phyloP scores from a whole-genome alignment of 2,329 filamentous ascomycete genomes.

The Trichoderma semiorbis region DNA sequence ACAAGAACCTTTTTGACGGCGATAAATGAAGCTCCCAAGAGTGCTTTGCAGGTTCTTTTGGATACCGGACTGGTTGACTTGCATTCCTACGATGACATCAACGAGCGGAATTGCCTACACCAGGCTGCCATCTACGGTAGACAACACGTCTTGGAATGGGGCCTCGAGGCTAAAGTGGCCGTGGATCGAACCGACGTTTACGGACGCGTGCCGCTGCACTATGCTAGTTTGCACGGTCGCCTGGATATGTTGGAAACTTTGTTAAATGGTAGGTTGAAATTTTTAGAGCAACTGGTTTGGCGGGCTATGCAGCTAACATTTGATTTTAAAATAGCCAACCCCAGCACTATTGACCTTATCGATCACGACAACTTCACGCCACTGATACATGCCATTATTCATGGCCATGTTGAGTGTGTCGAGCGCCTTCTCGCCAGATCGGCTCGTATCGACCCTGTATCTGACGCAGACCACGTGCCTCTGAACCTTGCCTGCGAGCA shows the following conservation, averaged over 20 bases:
- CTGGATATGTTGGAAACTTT: slow-evolving; percentile 78
- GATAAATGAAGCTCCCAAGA: slow-evolving; percentile 77
- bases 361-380: slow-evolving; percentile 98
- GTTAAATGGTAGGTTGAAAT: slow-evolving; percentile 52
- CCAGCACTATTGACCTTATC: slow-evolving; percentile 76
- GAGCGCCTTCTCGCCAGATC: slow-evolving; percentile 70
- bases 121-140: slow-evolving; percentile 96
- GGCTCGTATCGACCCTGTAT: slow-evolving; percentile 80
- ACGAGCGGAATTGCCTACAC: slow-evolving; percentile 92
- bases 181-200: slow-evolving; percentile 86
- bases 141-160: slow-evolving; percentile 70
- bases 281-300: neutral
- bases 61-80: slow-evolving; percentile 81
- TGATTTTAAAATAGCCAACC: slow-evolving; percentile 47
- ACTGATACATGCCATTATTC: slow-evolving; percentile 90
- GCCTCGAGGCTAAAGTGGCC: slow-evolving; percentile 71
- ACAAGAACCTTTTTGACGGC: slow-evolving; percentile 88
- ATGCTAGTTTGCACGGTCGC: slow-evolving; percentile 91
- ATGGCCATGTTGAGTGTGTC: slow-evolving; percentile 77
- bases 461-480: slow-evolving; percentile 88
- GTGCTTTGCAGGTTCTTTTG: slow-evolving; percentile 71
- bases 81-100: slow-evolving; percentile 95
- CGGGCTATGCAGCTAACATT: neutral
- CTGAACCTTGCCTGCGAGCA: slow-evolving; percentile 94
- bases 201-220: slow-evolving; percentile 87